Percentiles rank a stretch among this genome's conserved stretches.
These are phyloP conservation scores for Teratosphaeria viscida DNA, from an alignment of 2,329 filamentous ascomycete species.

Conservation along the genomic window DNA sequence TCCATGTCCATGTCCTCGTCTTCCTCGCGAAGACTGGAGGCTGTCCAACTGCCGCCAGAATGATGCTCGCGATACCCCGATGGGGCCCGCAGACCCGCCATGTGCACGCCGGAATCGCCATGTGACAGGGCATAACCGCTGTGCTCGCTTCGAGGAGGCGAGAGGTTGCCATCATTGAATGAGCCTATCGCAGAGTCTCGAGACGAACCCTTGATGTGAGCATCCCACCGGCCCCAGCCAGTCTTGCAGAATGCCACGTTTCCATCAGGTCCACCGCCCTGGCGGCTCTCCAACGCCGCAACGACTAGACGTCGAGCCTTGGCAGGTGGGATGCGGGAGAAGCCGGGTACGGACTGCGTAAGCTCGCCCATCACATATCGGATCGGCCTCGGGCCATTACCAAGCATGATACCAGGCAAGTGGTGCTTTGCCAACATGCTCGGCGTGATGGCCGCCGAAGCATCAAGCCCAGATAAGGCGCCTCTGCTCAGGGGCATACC, in stretches of 20 bases:
- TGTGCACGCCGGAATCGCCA: constrained; percentile 23
- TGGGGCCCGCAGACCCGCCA: constrained; percentile 16
- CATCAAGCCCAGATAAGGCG: constrained; percentile 51
- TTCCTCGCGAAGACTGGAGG: constrained; percentile 56
- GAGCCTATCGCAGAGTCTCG: constrained; percentile 27
- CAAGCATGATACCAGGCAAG: constrained; percentile 79
- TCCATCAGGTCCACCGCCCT: constrained; percentile 49
- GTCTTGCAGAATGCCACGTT: constrained; percentile 88
- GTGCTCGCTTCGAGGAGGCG: constrained; percentile 43
- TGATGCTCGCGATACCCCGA: constrained; percentile 18
- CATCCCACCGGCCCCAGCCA: constrained; percentile 95
- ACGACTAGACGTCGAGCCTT: constrained; percentile 88
- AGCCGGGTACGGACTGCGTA: constrained; percentile 85
- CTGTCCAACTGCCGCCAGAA: constrained; percentile 52
- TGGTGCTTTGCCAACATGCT: constrained; percentile 79
- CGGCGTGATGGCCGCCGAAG: constrained; percentile 72
- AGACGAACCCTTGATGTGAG: constrained; percentile 53
- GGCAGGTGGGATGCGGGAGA: constrained; percentile 74
- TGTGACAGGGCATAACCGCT: constrained; percentile 26
- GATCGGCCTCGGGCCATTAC: constrained; percentile 84
- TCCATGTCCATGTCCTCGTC: constrained; percentile 49
- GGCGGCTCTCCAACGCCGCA: constrained; percentile 75
- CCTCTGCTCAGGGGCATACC: constrained; percentile 36
- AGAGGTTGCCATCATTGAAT: constrained; percentile 28
- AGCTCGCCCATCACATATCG: constrained; percentile 92